Conservation (phyloP, 768 basidiomycete genomes). For the Nevesoporus exiguus region DNA sequence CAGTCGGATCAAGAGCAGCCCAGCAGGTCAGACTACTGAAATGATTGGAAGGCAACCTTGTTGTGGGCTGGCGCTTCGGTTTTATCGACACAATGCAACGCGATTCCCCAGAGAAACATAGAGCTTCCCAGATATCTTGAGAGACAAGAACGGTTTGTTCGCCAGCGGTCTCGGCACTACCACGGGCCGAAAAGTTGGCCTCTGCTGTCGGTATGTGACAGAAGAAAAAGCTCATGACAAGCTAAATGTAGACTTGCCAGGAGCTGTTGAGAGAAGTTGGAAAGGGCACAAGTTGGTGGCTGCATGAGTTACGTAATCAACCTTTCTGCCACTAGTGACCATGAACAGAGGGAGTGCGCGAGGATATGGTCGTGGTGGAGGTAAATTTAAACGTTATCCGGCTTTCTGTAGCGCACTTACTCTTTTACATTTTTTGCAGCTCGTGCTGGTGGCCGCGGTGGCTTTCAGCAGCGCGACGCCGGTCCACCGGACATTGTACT, state of each 20-base stretch:
- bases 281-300: too few relatives aligned
- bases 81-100: constrained; percentile 24
- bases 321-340: background rate
- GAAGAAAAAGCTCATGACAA: constrained; percentile 38
- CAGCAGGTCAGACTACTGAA: constrained; percentile 30
- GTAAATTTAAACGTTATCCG: constrained; percentile 23
- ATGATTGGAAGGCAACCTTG: background rate
- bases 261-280: background rate
- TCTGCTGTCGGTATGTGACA: constrained; percentile 21
- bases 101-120: constrained; percentile 12
- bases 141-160: constrained; percentile 32
- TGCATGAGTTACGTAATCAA: constrained; percentile 25
- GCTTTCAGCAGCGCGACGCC: constrained; percentile 64
- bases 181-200: constrained; percentile 29
- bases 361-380: constrained; percentile 56
- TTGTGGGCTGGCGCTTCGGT: constrained; percentile 12
- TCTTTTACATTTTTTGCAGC: constrained; percentile 32
- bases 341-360: constrained; percentile 55
- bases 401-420: background rate
- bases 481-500: constrained; percentile 81
- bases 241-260: background rate
- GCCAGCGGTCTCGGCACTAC: constrained; percentile 1
- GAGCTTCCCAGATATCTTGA: constrained; percentile 32
- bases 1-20: constrained; percentile 37
- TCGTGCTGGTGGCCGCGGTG: constrained; percentile 66